phyloP scores from a whole-genome alignment of 1,284 basidiomycete genomes.

The Ustilago hordei region DNA sequence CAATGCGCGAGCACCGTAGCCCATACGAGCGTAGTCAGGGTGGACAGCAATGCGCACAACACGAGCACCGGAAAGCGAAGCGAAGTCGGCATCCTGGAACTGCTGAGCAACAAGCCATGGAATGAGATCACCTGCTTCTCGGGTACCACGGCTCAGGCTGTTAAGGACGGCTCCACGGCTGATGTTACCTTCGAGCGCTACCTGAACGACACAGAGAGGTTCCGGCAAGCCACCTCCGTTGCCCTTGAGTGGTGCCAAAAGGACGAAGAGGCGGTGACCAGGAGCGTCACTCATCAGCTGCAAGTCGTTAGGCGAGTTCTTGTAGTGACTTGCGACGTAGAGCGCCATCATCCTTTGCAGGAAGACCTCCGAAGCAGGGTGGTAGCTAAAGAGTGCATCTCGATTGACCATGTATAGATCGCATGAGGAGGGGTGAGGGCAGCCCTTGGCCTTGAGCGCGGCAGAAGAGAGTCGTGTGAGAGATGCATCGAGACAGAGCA shows the following conservation, averaged over 20 bases:
- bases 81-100: slow-evolving; percentile 97
- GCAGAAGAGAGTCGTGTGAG: slow-evolving; percentile 74
- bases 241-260: slow-evolving; percentile 77
- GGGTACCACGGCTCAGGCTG: slow-evolving; percentile 80
- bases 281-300: slow-evolving; percentile 97
- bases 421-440: slow-evolving; percentile 90
- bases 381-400: slow-evolving; percentile 96
- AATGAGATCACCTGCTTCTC: slow-evolving; percentile 95
- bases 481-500: slow-evolving; percentile 94
- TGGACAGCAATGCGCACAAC: slow-evolving; percentile 96
- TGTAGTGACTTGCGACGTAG: slow-evolving; percentile 97
- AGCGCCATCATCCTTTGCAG: slow-evolving; percentile 98
- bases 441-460: slow-evolving; percentile 53
- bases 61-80: slow-evolving; percentile 85
- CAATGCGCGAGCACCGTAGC: slow-evolving; percentile 92
- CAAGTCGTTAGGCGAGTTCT: slow-evolving; percentile 98
- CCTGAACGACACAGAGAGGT: slow-evolving; percentile 88
- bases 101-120: slow-evolving; percentile 96
- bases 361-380: slow-evolving; percentile 95
- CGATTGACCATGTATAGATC: slow-evolving; percentile 95
- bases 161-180: slow-evolving; percentile 88
- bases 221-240: slow-evolving; percentile 58
- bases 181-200: slow-evolving; percentile 95
- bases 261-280: slow-evolving; percentile 94
- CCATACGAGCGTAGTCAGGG: slow-evolving; percentile 93